Conservation (phyloP, 164 flowering plant species). For the Sextonia rubra region DNA sequence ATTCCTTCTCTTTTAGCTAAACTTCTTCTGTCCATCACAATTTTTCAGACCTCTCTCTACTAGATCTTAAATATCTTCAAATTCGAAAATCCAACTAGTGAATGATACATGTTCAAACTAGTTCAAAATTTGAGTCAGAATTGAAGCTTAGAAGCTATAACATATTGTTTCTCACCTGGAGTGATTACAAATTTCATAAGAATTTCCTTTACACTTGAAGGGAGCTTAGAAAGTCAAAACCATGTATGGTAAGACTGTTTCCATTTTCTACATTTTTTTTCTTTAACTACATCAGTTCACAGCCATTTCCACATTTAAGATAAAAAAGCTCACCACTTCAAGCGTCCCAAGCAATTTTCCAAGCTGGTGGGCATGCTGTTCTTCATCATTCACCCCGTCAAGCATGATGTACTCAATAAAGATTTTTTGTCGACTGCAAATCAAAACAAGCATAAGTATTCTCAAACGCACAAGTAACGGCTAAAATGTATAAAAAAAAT, state of each 20-base stretch:
- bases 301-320: background rate
- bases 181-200: background rate
- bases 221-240: background rate
- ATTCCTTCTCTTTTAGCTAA: no score
- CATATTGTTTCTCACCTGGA: background rate
- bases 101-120: background rate
- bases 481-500: background rate
- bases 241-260: background rate
- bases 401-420: constrained; percentile 99
- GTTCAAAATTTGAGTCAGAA: background rate
- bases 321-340: constrained; percentile 64
- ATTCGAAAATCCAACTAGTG: no score
- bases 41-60: no score
- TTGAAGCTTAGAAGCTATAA: background rate
- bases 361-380: constrained; percentile 84
- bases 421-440: constrained; percentile 75
- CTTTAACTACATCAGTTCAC: background rate
- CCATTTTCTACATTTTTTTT: background rate
- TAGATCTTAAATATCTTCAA: background rate
- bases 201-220: background rate
- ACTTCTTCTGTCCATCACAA: no score
- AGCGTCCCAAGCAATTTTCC: constrained; percentile 73
- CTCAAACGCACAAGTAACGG: background rate
- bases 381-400: constrained; percentile 89
- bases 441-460: constrained; percentile 5